These are phyloP conservation scores for Aspergillus sp. DNA, from an alignment of 2,329 filamentous ascomycete genomes.

Conservation along the genomic window DNA sequence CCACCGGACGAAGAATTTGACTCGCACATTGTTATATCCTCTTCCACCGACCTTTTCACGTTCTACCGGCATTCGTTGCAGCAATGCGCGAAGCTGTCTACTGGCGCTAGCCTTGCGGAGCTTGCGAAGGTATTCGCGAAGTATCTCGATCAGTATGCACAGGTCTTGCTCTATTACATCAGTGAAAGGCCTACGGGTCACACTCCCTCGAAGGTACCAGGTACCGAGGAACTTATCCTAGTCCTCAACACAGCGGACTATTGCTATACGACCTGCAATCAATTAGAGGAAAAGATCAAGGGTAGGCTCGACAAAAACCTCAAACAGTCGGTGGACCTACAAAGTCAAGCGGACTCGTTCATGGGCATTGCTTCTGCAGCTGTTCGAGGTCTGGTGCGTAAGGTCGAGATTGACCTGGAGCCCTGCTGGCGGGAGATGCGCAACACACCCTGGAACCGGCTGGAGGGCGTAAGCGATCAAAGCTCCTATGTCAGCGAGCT, in stretches of 20 bases:
- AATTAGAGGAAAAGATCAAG: slow-evolving; percentile 93
- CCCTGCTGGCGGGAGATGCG: slow-evolving; percentile 95
- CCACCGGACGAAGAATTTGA: slow-evolving; percentile 90
- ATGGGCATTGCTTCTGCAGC: slow-evolving; percentile 90
- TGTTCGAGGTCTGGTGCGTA: slow-evolving; percentile 79
- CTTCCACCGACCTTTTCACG: slow-evolving; percentile 94
- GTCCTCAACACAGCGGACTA: slow-evolving; percentile 97
- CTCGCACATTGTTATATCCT: slow-evolving; percentile 82
- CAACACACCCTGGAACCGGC: slow-evolving; percentile 90
- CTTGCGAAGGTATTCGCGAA: slow-evolving; percentile 83
- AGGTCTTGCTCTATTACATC: slow-evolving; percentile 77
- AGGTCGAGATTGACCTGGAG: slow-evolving; percentile 80
- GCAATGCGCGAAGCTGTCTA: slow-evolving; percentile 95
- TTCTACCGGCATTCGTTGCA: slow-evolving; percentile 92
- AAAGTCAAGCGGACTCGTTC: slow-evolving; percentile 91
- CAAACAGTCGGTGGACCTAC: slow-evolving; percentile 76
- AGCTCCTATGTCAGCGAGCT: slow-evolving; percentile 88
- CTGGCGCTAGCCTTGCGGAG: slow-evolving; percentile 81
- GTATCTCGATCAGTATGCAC: slow-evolving; percentile 92
- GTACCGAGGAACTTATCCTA: slow-evolving; percentile 74
- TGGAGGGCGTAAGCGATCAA: slow-evolving; percentile 91
- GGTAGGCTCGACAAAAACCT: slow-evolving; percentile 82
- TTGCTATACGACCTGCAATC: slow-evolving; percentile 89
- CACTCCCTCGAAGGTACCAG: slow-evolving; percentile 54
- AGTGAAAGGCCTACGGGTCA: slow-evolving; percentile 60